Conservation (phyloP, 2,329 filamentous ascomycete genomes). For the Aotearoamyces nothofagi region DNA sequence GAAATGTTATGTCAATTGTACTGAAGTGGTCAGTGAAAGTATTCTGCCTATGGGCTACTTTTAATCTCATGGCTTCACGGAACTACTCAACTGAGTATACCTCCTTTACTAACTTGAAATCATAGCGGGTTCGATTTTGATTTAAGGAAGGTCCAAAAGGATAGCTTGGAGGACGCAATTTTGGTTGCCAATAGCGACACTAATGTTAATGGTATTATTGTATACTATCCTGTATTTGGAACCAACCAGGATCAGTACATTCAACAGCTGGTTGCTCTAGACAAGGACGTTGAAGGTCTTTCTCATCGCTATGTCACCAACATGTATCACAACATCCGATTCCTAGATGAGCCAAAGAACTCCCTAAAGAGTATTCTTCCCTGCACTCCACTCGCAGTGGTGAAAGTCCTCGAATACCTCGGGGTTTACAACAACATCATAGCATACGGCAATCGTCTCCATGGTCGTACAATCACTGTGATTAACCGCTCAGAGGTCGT, state of each 20-base stretch:
- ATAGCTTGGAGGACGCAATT: slow-evolving; percentile 80
- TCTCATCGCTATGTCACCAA: slow-evolving; percentile 93
- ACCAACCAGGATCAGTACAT: slow-evolving; percentile 88
- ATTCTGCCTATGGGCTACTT: too few species aligned
- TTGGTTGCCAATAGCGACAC: slow-evolving; percentile 69
- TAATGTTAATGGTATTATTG: slow-evolving; percentile 72
- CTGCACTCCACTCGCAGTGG: slow-evolving; percentile 87
- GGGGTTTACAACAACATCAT: slow-evolving; percentile 95
- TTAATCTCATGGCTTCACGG: too few species aligned
- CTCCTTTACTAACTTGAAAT: slow-evolving; percentile 1
- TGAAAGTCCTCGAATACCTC: slow-evolving; percentile 93
- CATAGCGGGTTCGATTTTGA: slow-evolving; percentile 77
- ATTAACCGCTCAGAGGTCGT: slow-evolving; percentile 96
- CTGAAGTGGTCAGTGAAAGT: too few species aligned
- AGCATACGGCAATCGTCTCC: slow-evolving; percentile 81
- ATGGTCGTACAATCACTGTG: slow-evolving; percentile 87
- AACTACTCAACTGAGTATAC: too few species aligned
- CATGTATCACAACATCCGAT: slow-evolving; percentile 98
- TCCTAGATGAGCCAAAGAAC: slow-evolving; percentile 66
- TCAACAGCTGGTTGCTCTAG: slow-evolving; percentile 79
- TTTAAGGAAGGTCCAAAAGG: slow-evolving; percentile 69
- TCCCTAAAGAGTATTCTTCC: slow-evolving; percentile 82
- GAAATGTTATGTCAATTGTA: too few species aligned
- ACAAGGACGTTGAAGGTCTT: slow-evolving; percentile 92
- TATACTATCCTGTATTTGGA: slow-evolving; percentile 94